Percentiles rank a stretch among this genome's conserved stretches.
These are phyloP conservation scores for Dalbergia cochinchinensis DNA, from an alignment of 306 rosid genomes.

Conservation along the genomic window DNA sequence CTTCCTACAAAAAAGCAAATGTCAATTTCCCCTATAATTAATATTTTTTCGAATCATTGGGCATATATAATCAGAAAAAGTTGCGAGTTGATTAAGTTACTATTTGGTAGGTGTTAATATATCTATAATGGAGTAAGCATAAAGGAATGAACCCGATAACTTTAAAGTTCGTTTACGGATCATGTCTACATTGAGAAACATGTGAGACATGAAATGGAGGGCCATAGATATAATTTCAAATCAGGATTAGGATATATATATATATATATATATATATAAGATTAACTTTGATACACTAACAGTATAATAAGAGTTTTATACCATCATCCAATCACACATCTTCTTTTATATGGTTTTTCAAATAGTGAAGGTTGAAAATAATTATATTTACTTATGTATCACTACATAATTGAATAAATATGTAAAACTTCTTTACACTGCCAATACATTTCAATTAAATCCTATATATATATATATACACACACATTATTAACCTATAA, in stretches of 20 bases:
- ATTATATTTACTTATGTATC: too few species aligned
- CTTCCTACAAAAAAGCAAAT: neutral
- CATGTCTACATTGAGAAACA: neutral
- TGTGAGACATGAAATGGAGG: neutral
- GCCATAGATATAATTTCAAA: neutral
- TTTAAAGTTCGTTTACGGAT: slow-evolving; percentile 1
- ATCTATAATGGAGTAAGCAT: slow-evolving; percentile 13
- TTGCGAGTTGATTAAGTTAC: slow-evolving; percentile 11
- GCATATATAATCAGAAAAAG: neutral
- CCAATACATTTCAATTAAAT: too few species aligned
- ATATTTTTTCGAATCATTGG: neutral
- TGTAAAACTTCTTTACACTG: too few species aligned
- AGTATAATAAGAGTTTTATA: too few species aligned
- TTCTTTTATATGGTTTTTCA: too few species aligned
- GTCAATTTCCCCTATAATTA: neutral
- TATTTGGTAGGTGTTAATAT: slow-evolving; percentile 21
- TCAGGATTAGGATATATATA: neutral
- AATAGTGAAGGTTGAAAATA: too few species aligned
- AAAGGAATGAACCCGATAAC: neutral
- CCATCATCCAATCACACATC: too few species aligned
- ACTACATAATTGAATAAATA: too few species aligned
- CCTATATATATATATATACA: too few species aligned
- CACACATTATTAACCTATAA: too few species aligned
- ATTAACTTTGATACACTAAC: too few species aligned
- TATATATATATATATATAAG: too few species aligned